Evolutionary conservation across 306 rosid species (phyloP).

Genomic region (Senna tora): DNA sequence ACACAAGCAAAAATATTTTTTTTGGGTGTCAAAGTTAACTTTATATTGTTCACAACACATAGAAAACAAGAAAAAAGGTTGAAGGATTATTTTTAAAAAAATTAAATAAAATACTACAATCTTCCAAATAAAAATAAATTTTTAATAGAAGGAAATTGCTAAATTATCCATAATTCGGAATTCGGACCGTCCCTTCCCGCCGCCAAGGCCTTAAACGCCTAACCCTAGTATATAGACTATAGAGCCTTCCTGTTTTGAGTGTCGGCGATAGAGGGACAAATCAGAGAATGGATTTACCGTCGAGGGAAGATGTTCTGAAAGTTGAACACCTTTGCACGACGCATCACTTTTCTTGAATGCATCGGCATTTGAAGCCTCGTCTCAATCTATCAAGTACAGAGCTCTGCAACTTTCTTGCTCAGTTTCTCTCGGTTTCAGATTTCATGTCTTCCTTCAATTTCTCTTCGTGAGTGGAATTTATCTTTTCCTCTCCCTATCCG

Average conservation of each 20-base stretch:
- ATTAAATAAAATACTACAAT: too few species aligned
- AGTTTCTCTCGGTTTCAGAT: constrained; percentile 7
- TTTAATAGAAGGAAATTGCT: too few species aligned
- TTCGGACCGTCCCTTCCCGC: constrained; percentile 39
- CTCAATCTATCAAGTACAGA: constrained; percentile 58
- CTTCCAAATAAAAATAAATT: too few species aligned
- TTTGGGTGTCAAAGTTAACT: too few species aligned
- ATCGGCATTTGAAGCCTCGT: constrained; percentile 73
- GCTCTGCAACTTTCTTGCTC: not conserved
- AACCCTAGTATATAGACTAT: too few species aligned
- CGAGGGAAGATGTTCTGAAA: constrained; percentile 53
- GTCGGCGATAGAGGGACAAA: not conserved
- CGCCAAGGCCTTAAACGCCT: constrained; percentile 34
- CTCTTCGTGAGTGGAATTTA: not conserved
- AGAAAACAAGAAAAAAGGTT: too few species aligned
- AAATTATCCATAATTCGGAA: too few species aligned
- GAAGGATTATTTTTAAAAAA: too few species aligned
- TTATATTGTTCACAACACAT: too few species aligned
- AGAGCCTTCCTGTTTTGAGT: not conserved
- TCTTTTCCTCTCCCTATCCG: not conserved
- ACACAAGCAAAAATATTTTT: too few species aligned
- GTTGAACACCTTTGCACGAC: constrained; percentile 71
- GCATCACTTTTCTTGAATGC: constrained; percentile 85
- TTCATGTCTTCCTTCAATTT: not conserved
- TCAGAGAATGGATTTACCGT: constrained; percentile 53